Conservation (phyloP, 495 filamentous ascomycete species). For the Aspergillus ostianus region DNA sequence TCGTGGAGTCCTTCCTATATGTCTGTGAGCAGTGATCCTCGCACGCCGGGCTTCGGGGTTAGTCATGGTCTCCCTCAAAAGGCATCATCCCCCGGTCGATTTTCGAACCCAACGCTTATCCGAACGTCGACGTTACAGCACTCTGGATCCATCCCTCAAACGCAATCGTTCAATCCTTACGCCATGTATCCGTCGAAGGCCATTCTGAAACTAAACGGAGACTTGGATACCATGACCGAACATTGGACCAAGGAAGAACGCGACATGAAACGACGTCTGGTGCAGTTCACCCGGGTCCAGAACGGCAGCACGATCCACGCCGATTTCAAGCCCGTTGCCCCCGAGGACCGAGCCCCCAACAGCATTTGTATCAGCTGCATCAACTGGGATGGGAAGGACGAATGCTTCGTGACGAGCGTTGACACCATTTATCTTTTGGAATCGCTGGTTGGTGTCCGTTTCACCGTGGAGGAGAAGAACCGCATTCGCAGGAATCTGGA, state of each 20-base stretch:
- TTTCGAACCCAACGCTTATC: slow-evolving; percentile 66
- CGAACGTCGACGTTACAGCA: slow-evolving; percentile 80
- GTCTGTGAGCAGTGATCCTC: slow-evolving; percentile 28
- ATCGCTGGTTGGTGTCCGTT: slow-evolving; percentile 75
- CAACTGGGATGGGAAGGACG: slow-evolving; percentile 84
- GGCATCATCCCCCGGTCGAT: slow-evolving; percentile 41
- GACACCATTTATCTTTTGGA: slow-evolving; percentile 94
- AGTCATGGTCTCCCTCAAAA: slow-evolving; percentile 36
- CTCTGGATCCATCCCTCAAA: slow-evolving; percentile 41
- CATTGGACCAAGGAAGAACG: slow-evolving; percentile 80
- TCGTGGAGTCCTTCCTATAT: slow-evolving; percentile 45
- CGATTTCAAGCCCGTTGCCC: slow-evolving; percentile 67
- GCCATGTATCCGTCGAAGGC: slow-evolving; percentile 84
- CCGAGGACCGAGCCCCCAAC: slow-evolving; percentile 64
- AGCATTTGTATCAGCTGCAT: slow-evolving; percentile 90
- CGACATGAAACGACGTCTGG: slow-evolving; percentile 72
- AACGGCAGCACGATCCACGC: slow-evolving; percentile 69
- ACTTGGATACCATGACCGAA: slow-evolving; percentile 75
- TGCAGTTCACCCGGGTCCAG: slow-evolving; percentile 81
- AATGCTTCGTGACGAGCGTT: slow-evolving; percentile 92
- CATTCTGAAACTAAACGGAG: slow-evolving; percentile 76
- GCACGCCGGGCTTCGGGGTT: slow-evolving; percentile 31
- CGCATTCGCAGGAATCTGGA: slow-evolving; percentile 93
- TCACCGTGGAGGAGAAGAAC: slow-evolving; percentile 97
- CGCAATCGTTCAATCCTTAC: slow-evolving; percentile 71